Base-by-base conservation (phyloP, 2,329 filamentous ascomycete species). In the Lachnellula suecica region DNA sequence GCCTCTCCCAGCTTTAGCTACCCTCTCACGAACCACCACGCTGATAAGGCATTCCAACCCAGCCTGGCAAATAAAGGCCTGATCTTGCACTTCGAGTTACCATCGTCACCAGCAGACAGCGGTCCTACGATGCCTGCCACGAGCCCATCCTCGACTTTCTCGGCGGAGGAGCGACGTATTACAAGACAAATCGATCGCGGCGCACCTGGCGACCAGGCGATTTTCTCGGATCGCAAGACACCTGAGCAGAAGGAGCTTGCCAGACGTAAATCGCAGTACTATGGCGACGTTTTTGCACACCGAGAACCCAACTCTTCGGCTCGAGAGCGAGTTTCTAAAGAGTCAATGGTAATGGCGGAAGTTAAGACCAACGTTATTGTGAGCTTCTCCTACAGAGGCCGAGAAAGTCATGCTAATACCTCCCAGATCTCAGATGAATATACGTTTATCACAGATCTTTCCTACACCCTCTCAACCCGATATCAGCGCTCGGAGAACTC, bases 401-500 rank as follows among this genome's bases (percentile, higher is more conserved):
- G 52, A 70, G 49, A 35, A 17, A 19, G 37, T 11, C 25, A 41
- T 41, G 44, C 55, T 61, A 46, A 63, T 11, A 25, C 27, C 9
- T 54, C 69, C 64, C 59, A 91, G 84, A 82, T 92, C 63, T 81
- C 85, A 59, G 87, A 93, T 65, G 86, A 92, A 62, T 87, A 84
- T 64, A 83, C 81, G 8, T 82, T 94, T 59, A 83, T 91, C 45
- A 88, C 84, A 10, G 84, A 88, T 63, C 76, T 96, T 17, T 87
- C 88, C 3, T 81, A 85, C 59, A 82, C 86, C 56, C 76, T 96
- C 15, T 87, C 89, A 2, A 79, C 82, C 54, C 83, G 90, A 43
- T 96, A 91, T 66, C 84, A 87, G 54, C 82, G 89, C 24, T 84
- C 89, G 2, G 79, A 89, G 51, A 82, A 84, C 2, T 88, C 84